Evolutionary conservation across 192 early-diverging fungal species (phyloP), one percentile per base, ranked within the genome.

Genomic region (Backusella tarrabulga): DNA sequence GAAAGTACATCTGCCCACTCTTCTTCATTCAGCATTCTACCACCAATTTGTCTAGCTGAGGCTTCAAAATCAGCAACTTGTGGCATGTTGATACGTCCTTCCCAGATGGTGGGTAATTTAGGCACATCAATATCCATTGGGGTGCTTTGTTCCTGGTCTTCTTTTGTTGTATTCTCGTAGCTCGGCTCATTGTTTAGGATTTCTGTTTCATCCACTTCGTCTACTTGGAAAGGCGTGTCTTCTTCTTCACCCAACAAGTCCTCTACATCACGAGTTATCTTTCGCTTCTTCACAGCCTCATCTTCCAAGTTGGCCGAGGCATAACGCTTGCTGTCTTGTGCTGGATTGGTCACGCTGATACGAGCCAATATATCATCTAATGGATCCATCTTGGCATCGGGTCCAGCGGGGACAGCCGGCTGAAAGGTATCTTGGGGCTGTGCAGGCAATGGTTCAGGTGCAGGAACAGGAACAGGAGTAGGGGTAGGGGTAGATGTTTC

Each of bases 1-100:
- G 92, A 83, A 14, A 95, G 77, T 17, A 92, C 69, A 66, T 90
- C 85, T 40, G 82, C 79, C 92, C 93, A 93, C 40, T 81, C 83
- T 9, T 68, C 12, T 1, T 80, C 76, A 35, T 80, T 78, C 29
- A 91, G 74, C 14, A 69, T 67, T 46, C 83, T 76, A 4, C 92
- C 92, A 6, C 87, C 90, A 19, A 93, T 81, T 79, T 93, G 92
- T n/a, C 75, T 52, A 5, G 90, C 90, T 3, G 71, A 38, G 0
- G 88, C 88, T 8, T 76, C 77, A 70, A 95, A 91, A 63, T 83
- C 84, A 1, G 87, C 87, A 15, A 94, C 91, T 29, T 90, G 85
- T 0, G 84, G 88, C 92, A 93, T 93, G 19, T 83, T 81, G 17
- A 93, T 72, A 2, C 78, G 76, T 6, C 93, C 93, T 21, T 81